Evolutionary conservation across 2,329 filamentous ascomycete species (phyloP), one percentile per base, ranked within the genome.

Genomic region (Colletotrichum brevisporum): DNA sequence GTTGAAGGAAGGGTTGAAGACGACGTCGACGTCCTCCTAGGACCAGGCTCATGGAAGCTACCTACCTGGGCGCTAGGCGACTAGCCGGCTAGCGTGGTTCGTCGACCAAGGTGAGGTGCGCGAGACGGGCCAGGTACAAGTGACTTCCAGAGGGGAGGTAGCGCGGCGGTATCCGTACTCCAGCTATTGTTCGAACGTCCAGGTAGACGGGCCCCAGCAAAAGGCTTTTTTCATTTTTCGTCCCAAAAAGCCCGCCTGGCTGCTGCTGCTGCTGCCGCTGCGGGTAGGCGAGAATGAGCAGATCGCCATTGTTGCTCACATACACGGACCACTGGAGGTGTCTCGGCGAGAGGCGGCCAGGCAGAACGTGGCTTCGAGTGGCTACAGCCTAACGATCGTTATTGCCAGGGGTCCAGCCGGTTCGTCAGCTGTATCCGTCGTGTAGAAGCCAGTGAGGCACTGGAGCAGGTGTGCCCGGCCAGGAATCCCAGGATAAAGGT

Each of bases 11-110:
- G 21, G 21, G 21, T 24, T 24, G 21, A 24, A 24, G 21, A 24
- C 21, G 21, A 24, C 21, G 21, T 24, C 21, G 21, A 68, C 65
- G 39, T 41, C 31, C 53, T 68, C 65, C 65, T 64, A 39, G 60
- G 65, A 63, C 60, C 65, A 64, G 65, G 65, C 65, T 68, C 65
- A 57, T 68, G 65, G 65, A 64, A 68, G 65, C 65, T 64, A 53
- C 60, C 65, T 64, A 53, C 60, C 26, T 64, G 16, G 39, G 43
- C 65, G 21, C 65, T 68, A 64, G 65, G 53, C 54, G 27, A 63
- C 47, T 63, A 57, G 18, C 54, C 41, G 65, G 26, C 65, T 68
- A 68, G 65, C 65, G 65, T 64, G 60, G 60, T 64, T 64, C 60
- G 53, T 48, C 16, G 45, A 48, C 36, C 65, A 67, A 45, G 59